phyloP scores from a whole-genome alignment of 23 red algal species.

The Porphyridium purpureum region DNA sequence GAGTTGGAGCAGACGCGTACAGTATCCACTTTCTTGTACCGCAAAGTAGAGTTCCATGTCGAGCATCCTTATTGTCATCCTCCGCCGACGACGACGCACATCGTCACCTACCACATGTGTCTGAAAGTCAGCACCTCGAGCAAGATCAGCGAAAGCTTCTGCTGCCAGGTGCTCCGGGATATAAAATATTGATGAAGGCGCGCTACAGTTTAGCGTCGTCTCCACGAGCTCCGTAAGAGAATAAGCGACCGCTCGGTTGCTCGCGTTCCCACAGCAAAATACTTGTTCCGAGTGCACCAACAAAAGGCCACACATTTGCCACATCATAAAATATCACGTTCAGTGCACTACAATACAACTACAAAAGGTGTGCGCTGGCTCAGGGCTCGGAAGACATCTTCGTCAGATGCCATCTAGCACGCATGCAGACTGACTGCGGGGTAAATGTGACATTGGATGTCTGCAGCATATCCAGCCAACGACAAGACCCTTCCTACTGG shows the following conservation, averaged over 20 bases:
- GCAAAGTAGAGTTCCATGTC: conserved; percentile 21
- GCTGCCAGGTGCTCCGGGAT: not conserved
- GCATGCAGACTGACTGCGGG: conserved; percentile 33
- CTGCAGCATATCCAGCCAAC: not conserved
- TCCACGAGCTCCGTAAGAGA: not conserved
- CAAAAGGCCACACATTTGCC: too few species aligned
- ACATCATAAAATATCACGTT: conserved; percentile 9
- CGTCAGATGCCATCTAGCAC: conserved; percentile 30
- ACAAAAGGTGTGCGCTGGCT: conserved; percentile 16
- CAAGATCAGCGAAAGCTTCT: not conserved
- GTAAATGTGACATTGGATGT: conserved; percentile 16
- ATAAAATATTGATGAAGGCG: not conserved
- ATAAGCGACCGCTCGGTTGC: not conserved
- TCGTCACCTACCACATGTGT: conserved; percentile 3
- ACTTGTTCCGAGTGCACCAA: too few species aligned
- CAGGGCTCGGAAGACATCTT: conserved; percentile 5
- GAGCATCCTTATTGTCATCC: conserved; percentile 19
- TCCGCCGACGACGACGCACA: conserved; percentile 12
- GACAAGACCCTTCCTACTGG: conserved; percentile 14
- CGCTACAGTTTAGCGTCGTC: not conserved
- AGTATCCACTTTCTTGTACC: conserved; percentile 10
- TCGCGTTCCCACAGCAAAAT: too few species aligned
- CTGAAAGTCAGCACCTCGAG: not conserved
- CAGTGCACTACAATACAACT: conserved; percentile 25
- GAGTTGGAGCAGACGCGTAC: conserved; percentile 21